These are phyloP conservation scores for Dacryopinax spathularia DNA, from an alignment of 768 basidiomycete species.

Conservation along the genomic window DNA sequence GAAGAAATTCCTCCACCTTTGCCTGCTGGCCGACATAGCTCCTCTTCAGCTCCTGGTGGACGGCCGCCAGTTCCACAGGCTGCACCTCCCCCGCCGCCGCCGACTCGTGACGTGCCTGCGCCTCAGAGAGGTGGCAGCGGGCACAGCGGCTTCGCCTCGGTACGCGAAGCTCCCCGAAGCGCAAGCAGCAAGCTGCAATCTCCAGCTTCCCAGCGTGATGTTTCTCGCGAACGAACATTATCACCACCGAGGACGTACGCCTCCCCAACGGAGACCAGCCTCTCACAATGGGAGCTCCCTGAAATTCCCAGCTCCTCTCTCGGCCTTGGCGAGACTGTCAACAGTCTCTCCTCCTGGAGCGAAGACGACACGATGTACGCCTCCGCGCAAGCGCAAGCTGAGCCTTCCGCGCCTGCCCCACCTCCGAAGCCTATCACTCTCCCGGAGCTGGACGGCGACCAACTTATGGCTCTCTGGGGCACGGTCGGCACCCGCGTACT, in stretches of 20 bases:
- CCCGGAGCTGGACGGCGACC: conserved; percentile 34
- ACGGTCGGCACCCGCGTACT: conserved; percentile 62
- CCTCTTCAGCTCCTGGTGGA: conserved; percentile 23
- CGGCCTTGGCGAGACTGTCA: conserved; percentile 34
- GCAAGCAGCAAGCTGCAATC: not conserved
- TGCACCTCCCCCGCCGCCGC: conserved; percentile 29
- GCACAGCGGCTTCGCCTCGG: not conserved
- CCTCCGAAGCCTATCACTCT: not conserved
- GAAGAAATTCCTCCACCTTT: conserved; percentile 10
- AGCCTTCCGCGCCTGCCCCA: conserved; percentile 12
- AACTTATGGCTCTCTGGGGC: conserved; percentile 55
- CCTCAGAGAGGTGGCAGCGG: not conserved
- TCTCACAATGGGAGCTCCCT: conserved; percentile 52
- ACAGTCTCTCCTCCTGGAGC: conserved; percentile 14
- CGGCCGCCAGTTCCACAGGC: conserved; percentile 36
- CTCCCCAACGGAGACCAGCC: conserved; percentile 25
- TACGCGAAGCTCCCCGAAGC: not conserved
- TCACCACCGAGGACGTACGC: not conserved
- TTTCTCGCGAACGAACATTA: not conserved
- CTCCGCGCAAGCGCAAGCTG: not conserved
- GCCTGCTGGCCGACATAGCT: conserved; percentile 8
- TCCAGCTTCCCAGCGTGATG: not conserved
- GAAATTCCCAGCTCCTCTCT: conserved; percentile 41
- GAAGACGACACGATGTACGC: not conserved
- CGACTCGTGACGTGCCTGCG: conserved; percentile 21